Percentiles rank a stretch among this genome's conserved stretches.
These are phyloP conservation scores for Teratosphaeria nubilosa DNA, from an alignment of 2,329 filamentous ascomycete species.

Conservation along the genomic window DNA sequence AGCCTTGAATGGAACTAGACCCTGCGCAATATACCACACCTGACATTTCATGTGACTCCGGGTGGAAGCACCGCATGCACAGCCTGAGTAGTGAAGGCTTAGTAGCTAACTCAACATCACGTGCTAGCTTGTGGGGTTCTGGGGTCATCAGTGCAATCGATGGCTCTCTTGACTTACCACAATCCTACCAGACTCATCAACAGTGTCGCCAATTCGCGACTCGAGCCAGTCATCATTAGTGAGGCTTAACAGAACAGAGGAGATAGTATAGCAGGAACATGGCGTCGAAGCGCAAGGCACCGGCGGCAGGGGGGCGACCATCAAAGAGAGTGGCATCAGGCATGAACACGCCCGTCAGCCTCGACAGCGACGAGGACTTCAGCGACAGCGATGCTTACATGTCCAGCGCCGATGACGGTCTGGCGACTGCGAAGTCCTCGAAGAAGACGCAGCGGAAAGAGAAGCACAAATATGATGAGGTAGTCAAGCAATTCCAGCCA, in stretches of 20 bases:
- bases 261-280: conserved; percentile 10
- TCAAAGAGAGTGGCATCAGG: conserved; percentile 31
- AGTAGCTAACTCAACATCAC: neutral
- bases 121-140: no score
- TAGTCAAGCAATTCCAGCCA: conserved; percentile 45
- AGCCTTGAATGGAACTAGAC: no score
- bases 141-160: no score
- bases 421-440: conserved; percentile 2
- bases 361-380: conserved; percentile 50
- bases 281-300: conserved; percentile 30
- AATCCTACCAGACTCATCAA: neutral
- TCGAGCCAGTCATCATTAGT: neutral
- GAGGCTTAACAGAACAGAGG: neutral
- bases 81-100: neutral
- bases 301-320: conserved; percentile 25
- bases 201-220: neutral
- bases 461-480: conserved; percentile 29
- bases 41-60: neutral
- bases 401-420: conserved; percentile 10
- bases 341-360: conserved; percentile 33
- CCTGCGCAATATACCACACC: neutral
- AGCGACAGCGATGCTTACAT: conserved; percentile 30
- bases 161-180: neutral
- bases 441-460: neutral
- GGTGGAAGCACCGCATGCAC: neutral